Conservation (phyloP, 805 yeast genomes). For the Starmerella scarabaei region DNA sequence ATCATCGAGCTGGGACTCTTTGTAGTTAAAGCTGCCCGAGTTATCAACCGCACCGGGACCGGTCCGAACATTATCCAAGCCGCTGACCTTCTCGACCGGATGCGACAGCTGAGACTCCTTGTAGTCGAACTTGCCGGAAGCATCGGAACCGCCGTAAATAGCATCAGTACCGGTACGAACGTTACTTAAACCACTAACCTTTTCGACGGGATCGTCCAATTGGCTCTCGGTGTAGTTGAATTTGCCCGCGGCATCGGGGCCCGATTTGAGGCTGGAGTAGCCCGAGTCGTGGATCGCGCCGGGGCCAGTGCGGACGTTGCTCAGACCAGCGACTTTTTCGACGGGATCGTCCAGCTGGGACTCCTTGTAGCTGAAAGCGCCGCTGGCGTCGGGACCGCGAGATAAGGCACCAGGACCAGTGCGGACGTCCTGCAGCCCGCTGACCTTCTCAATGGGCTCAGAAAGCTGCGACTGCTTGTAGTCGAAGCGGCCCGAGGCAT, state of each 20-base stretch:
- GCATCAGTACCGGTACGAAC: too few species aligned
- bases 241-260: background rate
- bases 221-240: constrained; percentile 1
- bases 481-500: too few species aligned
- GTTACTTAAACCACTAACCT: background rate
- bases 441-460: constrained; percentile 1
- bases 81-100: constrained; percentile 2
- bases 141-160: constrained; percentile 1
- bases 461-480: background rate
- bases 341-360: background rate
- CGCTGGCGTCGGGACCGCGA: too few species aligned
- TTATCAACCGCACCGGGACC: background rate
- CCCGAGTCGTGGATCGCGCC: too few species aligned
- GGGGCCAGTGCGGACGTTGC: background rate
- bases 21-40: background rate
- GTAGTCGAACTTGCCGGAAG: background rate
- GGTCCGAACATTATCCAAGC: background rate
- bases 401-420: background rate
- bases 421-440: background rate
- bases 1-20: background rate
- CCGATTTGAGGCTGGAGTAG: background rate
- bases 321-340: background rate
- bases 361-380: constrained; percentile 1
- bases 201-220: background rate
- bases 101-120: background rate